These are phyloP conservation scores for Ochetophila trinervis DNA, from an alignment of 306 rosid genomes.

Conservation along the genomic window DNA sequence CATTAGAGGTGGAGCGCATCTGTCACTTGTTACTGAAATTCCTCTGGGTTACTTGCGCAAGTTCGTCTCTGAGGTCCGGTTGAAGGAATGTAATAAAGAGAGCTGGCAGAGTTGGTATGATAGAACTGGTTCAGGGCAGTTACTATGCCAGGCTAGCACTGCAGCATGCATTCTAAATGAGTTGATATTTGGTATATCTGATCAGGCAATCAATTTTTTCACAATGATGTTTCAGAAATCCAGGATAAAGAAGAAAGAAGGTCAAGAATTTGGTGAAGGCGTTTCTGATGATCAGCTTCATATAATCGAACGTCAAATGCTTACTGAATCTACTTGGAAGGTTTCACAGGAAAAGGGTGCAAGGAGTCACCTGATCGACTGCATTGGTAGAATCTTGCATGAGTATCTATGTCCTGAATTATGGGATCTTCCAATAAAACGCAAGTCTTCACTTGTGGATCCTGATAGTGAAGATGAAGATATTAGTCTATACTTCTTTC, in stretches of 20 bases:
- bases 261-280: slow-evolving; percentile 23
- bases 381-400: slow-evolving; percentile 76
- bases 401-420: slow-evolving; percentile 83
- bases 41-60: slow-evolving; percentile 71
- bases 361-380: slow-evolving; percentile 61
- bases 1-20: slow-evolving; percentile 51
- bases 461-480: slow-evolving; percentile 50
- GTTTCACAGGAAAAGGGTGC: slow-evolving; percentile 44
- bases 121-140: slow-evolving; percentile 83
- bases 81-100: slow-evolving; percentile 61
- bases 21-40: slow-evolving; percentile 59
- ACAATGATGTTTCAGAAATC: slow-evolving; percentile 55
- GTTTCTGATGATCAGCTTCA: slow-evolving; percentile 22
- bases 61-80: slow-evolving; percentile 73
- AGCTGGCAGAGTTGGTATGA: slow-evolving; percentile 88
- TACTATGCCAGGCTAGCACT: slow-evolving; percentile 87
- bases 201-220: slow-evolving; percentile 52
- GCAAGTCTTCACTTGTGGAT: slow-evolving; percentile 31
- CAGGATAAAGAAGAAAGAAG: slow-evolving; percentile 29
- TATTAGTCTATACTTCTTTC: slow-evolving; percentile 58
- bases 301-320: slow-evolving; percentile 28
- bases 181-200: slow-evolving; percentile 85
- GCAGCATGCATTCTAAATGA: slow-evolving; percentile 89
- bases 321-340: slow-evolving; percentile 56
- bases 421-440: slow-evolving; percentile 74